These are phyloP conservation scores for Seminavis robusta DNA, from an alignment of 108 stramenopile species.

Conservation along the genomic window DNA sequence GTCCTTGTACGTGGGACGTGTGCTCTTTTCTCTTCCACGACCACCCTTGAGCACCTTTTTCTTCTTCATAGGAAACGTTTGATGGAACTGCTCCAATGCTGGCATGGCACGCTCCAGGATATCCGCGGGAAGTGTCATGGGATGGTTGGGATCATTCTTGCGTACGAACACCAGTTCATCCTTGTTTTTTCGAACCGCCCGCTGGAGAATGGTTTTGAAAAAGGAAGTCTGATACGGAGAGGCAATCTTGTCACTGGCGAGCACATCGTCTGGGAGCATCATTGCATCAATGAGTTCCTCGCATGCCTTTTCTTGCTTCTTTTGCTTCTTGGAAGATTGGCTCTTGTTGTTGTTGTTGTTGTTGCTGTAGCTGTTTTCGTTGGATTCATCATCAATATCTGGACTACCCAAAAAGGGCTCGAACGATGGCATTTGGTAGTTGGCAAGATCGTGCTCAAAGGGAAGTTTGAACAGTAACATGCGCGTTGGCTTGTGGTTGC, in stretches of 20 bases:
- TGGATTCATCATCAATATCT: neutral
- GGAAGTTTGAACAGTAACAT: constrained; percentile 73
- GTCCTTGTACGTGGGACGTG: neutral
- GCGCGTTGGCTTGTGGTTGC: constrained; percentile 13
- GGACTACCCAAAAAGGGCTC: neutral
- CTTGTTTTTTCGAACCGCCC: constrained; percentile 27
- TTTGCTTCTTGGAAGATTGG: constrained; percentile 8
- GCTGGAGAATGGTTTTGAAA: constrained; percentile 38
- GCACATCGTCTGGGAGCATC: constrained; percentile 59
- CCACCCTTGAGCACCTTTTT: too few species aligned
- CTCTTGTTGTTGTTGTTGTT: neutral
- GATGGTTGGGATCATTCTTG: constrained; percentile 12
- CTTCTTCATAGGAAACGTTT: constrained; percentile 21
- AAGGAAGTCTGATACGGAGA: constrained; percentile 47
- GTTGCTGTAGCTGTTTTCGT: neutral
- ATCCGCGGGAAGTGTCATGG: constrained; percentile 22
- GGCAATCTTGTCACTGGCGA: constrained; percentile 38
- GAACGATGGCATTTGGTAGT: constrained; percentile 5
- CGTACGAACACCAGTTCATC: constrained; percentile 12
- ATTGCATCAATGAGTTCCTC: constrained; percentile 74
- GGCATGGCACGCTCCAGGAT: constrained; percentile 14
- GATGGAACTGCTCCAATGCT: constrained; percentile 18
- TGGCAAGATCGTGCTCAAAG: constrained; percentile 66
- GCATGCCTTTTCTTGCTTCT: constrained; percentile 26
- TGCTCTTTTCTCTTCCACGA: neutral